Evolutionary conservation across 345 rosid genomes (phyloP).

Genomic region (Carallia brachiata): DNA sequence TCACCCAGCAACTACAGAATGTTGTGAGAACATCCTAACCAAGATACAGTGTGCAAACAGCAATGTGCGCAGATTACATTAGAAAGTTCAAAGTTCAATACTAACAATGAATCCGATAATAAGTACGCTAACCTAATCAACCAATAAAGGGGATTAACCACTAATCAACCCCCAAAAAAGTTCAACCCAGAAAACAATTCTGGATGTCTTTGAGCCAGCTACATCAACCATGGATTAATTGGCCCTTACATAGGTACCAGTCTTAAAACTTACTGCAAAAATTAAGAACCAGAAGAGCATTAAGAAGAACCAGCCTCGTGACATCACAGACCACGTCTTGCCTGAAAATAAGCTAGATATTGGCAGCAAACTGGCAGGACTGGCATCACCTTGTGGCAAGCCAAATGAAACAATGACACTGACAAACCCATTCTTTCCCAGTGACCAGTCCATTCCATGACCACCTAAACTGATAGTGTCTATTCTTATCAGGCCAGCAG

Average conservation of each 20-base stretch:
- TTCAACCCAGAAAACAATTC: slow-evolving; percentile 6
- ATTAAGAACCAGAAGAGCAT: slow-evolving; percentile 65
- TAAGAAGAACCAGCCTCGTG: slow-evolving; percentile 43
- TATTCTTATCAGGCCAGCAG: slow-evolving; percentile 79
- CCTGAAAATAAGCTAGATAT: slow-evolving; percentile 19
- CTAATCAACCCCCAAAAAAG: slow-evolving; percentile 8
- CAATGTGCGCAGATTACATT: too few relatives aligned
- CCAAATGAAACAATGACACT: slow-evolving; percentile 51
- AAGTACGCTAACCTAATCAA: slow-evolving; percentile 13
- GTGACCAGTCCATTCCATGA: slow-evolving; percentile 52
- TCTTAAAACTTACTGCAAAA: slow-evolving; percentile 62
- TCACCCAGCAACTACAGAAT: too few relatives aligned
- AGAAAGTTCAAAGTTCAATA: too few relatives aligned
- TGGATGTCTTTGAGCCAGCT: slow-evolving; percentile 7
- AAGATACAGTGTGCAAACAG: too few relatives aligned
- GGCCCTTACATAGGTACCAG: slow-evolving; percentile 47
- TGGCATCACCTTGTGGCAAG: slow-evolving; percentile 35
- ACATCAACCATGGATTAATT: slow-evolving; percentile 31
- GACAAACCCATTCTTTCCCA: slow-evolving; percentile 53
- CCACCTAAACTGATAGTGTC: slow-evolving; percentile 37
- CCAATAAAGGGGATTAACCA: slow-evolving; percentile 16
- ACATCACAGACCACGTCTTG: slow-evolving; percentile 41
- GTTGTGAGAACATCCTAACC: too few relatives aligned
- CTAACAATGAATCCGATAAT: too few relatives aligned
- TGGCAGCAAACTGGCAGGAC: slow-evolving; percentile 17